phyloP scores from a whole-genome alignment of 106 monocot genomes.

The Ottelia alismoides region DNA sequence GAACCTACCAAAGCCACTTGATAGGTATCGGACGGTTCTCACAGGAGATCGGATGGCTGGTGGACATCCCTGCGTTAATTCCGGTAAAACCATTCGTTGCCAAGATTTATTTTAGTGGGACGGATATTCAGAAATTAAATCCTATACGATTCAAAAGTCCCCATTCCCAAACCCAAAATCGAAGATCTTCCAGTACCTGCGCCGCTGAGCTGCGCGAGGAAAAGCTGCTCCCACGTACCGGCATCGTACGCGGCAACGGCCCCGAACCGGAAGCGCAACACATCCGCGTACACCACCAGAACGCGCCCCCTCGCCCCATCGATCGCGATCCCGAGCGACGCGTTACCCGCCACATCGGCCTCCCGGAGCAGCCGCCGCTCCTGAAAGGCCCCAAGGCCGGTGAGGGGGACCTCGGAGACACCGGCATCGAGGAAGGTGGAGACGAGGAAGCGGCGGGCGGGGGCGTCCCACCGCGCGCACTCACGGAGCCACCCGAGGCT shows the following conservation, averaged over 20 bases:
- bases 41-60: no score
- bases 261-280: conserved; percentile 14
- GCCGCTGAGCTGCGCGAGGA: conserved; percentile 42
- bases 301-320: conserved; percentile 35
- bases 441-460: conserved; percentile 50
- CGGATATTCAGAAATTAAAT: no score
- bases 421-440: conserved; percentile 51
- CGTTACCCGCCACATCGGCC: conserved; percentile 47
- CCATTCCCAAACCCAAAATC: not conserved
- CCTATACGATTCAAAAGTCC: not conserved
- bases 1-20: no score
- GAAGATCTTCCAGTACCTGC: conserved; percentile 32
- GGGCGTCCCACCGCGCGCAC: conserved; percentile 79
- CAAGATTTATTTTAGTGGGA: no score
- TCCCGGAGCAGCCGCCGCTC: conserved; percentile 48
- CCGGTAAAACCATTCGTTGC: no score
- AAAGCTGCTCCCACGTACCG: conserved; percentile 35
- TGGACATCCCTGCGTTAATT: no score
- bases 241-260: conserved; percentile 66
- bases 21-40: no score
- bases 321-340: conserved; percentile 47
- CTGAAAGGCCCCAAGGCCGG: conserved; percentile 1
- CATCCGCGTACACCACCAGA: conserved; percentile 64
- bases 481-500: conserved; percentile 65
- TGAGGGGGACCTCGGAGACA: conserved; percentile 35